Evolutionary conservation across 1,139 yeast genomes (phyloP).

Genomic region (Nakaseomyces kungkrabaensis): DNA sequence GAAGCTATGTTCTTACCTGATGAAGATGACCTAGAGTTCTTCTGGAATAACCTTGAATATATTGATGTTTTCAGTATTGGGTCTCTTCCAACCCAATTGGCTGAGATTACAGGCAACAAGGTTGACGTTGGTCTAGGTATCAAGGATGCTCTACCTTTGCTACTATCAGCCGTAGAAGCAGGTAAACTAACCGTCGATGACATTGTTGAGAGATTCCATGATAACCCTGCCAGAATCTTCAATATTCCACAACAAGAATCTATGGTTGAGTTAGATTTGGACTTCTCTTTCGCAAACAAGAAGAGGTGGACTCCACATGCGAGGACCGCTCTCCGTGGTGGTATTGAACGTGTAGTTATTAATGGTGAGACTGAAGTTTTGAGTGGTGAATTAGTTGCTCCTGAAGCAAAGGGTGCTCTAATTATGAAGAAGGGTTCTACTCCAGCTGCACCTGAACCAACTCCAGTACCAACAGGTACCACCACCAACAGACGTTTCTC

Average conservation of each 20-base stretch:
- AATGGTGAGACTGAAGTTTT: slow-evolving; percentile 71
- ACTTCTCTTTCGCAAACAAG: slow-evolving; percentile 40
- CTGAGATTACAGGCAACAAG: slow-evolving; percentile 51
- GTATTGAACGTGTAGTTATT: slow-evolving; percentile 79
- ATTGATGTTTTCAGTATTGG: slow-evolving; percentile 90
- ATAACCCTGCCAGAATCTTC: slow-evolving; percentile 74
- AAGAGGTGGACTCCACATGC: slow-evolving; percentile 46
- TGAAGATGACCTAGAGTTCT: slow-evolving; percentile 64
- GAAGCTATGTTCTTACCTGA: slow-evolving; percentile 68
- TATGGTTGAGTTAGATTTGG: slow-evolving; percentile 72
- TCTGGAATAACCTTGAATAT: slow-evolving; percentile 65
- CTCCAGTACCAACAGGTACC: slow-evolving; percentile 18
- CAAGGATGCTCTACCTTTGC: slow-evolving; percentile 70
- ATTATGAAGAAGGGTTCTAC: slow-evolving; percentile 24
- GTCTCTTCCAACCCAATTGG: slow-evolving; percentile 61
- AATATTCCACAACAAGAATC: slow-evolving; percentile 74
- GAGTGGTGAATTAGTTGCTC: slow-evolving; percentile 62
- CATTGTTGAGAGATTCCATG: slow-evolving; percentile 63
- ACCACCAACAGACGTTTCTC: slow-evolving; percentile 33
- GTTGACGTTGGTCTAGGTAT: slow-evolving; percentile 67
- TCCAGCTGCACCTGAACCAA: slow-evolving; percentile 18
- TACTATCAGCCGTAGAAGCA: slow-evolving; percentile 69
- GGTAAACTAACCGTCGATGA: slow-evolving; percentile 66
- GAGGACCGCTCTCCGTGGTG: slow-evolving; percentile 52
- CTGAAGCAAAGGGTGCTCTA: slow-evolving; percentile 48